Evolutionary conservation across 305 asterid species (phyloP), one percentile per base, ranked within the genome.

Genomic region (Rubia peregrina): DNA sequence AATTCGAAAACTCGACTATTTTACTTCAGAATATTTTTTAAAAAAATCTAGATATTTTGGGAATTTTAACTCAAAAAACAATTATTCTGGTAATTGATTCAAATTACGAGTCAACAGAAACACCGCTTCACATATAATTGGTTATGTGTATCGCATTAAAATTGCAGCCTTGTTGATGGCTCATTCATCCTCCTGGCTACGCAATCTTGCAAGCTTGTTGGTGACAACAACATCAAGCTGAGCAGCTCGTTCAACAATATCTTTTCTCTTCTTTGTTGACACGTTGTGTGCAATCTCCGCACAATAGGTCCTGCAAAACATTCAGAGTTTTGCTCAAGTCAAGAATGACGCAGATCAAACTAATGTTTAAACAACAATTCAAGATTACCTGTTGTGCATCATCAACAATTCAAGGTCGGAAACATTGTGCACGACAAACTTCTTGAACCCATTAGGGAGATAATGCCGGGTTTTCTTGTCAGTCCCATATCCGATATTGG

Each of bases 101-200:
- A n/a, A n/a, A n/a, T n/a, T n/a, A n/a, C n/a, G n/a, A n/a, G n/a
- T n/a, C n/a, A n/a, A n/a, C n/a, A n/a, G n/a, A n/a, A n/a, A n/a
- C n/a, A n/a, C n/a, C n/a, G n/a, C n/a, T n/a, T n/a, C n/a, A n/a
- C n/a, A n/a, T n/a, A n/a, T n/a, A n/a, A n/a, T n/a, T n/a, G n/a
- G n/a, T n/a, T n/a, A n/a, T n/a, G n/a, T n/a, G n/a, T n/a, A n/a
- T n/a, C n/a, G n/a, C n/a, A n/a, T n/a, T n/a, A 36, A 13, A 33
- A 59, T 0, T 17, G 38, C 48, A 14, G 16, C 4, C 63, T 10
- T 13, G 9, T 9, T 5, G 49, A 21, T 30, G 9, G n/a, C n/a
- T 84, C 77, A 89, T 80, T 91, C 96, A 49, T 89, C 90, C 73
- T 87, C 96, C 72, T 86, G 96, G 83, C 91, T 84, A 56, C 84